These are phyloP conservation scores for Auricularia sp. DNA, from an alignment of 768 basidiomycete species.

Conservation along the genomic window DNA sequence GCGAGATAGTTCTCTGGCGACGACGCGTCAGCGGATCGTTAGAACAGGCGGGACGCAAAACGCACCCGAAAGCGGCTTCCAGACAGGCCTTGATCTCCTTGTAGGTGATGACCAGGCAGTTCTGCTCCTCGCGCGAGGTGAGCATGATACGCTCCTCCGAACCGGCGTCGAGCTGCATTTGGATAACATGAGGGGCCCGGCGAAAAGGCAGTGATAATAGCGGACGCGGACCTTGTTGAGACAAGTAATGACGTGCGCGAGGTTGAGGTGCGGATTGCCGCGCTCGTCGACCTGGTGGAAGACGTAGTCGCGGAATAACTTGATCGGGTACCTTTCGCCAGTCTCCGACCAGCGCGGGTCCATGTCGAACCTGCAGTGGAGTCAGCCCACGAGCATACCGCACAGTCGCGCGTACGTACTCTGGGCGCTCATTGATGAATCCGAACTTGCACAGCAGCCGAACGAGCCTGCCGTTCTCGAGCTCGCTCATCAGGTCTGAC, in stretches of 20 bases:
- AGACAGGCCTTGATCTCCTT: constrained; percentile 83
- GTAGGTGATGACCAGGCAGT: constrained; percentile 87
- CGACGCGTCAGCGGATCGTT: neutral
- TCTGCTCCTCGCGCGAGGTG: constrained; percentile 90
- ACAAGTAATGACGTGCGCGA: constrained; percentile 84
- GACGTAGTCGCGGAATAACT: constrained; percentile 95
- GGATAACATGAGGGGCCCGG: neutral
- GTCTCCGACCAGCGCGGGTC: constrained; percentile 98
- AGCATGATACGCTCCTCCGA: constrained; percentile 93
- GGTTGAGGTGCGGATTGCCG: constrained; percentile 79
- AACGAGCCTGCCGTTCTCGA: constrained; percentile 90
- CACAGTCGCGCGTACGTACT: constrained; percentile 43
- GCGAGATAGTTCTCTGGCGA: constrained; percentile 3
- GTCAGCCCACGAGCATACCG: neutral
- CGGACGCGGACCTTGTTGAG: constrained; percentile 70
- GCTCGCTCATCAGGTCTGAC: constrained; percentile 70
- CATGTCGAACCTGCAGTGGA: constrained; percentile 63
- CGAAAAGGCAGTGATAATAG: neutral
- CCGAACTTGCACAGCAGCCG: constrained; percentile 87
- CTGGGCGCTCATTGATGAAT: constrained; percentile 98
- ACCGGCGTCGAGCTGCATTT: constrained; percentile 73
- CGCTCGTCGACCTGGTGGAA: constrained; percentile 94
- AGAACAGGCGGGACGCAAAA: constrained; percentile 8
- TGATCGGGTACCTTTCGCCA: constrained; percentile 94
- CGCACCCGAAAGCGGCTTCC: constrained; percentile 73